phyloP scores from a whole-genome alignment of 768 basidiomycete species.

The Termitomyces titanicus region DNA sequence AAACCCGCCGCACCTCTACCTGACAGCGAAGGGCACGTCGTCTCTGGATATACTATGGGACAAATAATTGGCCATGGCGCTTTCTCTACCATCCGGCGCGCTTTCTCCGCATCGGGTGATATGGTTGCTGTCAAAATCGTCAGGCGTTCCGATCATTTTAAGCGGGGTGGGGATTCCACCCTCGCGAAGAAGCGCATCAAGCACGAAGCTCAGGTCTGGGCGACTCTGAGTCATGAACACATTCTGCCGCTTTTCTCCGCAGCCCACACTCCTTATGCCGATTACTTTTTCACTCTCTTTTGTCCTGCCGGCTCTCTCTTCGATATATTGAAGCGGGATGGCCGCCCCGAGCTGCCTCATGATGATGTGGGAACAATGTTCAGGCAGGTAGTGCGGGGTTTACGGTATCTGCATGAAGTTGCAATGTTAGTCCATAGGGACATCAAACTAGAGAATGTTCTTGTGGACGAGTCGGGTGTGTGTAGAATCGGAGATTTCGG shows the following conservation, averaged over 20 bases:
- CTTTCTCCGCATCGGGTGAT: constrained; percentile 57
- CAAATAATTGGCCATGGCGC: constrained; percentile 74
- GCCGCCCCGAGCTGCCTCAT: constrained; percentile 61
- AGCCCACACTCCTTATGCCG: constrained; percentile 55
- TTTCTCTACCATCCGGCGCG: constrained; percentile 77
- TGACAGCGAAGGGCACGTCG: constrained; percentile 64
- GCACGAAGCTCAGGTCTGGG: constrained; percentile 73
- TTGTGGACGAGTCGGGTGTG: constrained; percentile 85
- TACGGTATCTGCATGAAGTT: constrained; percentile 79
- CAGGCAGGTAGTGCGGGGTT: constrained; percentile 77
- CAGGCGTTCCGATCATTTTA: constrained; percentile 50
- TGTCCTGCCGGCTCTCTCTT: constrained; percentile 86
- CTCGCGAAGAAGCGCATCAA: constrained; percentile 54
- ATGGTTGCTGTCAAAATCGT: constrained; percentile 85
- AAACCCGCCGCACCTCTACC: constrained; percentile 32
- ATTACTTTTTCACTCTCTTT: constrained; percentile 78
- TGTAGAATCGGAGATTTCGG: constrained; percentile 88
- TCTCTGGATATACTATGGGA: constrained; percentile 76
- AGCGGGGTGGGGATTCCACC: constrained; percentile 41
- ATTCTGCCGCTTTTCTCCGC: constrained; percentile 78
- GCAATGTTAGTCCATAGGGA: constrained; percentile 86
- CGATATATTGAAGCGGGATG: constrained; percentile 74
- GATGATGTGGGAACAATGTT: constrained; percentile 86
- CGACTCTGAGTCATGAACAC: constrained; percentile 77
- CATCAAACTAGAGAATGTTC: constrained; percentile 95